A percentile compares a stretch with the other conserved stretches of the same genome.
Conservation (phyloP, 257 asterid species). For the Ophiorrhiza pumila region DNA sequence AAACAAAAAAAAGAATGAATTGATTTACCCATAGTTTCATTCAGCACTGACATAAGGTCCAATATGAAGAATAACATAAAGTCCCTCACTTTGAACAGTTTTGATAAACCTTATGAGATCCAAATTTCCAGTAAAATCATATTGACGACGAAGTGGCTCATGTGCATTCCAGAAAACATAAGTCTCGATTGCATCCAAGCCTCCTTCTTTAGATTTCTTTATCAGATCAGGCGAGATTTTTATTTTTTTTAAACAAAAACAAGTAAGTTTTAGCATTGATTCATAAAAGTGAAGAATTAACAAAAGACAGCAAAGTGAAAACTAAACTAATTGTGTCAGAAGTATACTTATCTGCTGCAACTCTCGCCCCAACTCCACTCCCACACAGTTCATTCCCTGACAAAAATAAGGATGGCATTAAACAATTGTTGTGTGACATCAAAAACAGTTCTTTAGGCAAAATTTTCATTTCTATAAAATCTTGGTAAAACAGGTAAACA, state of each 20-base stretch:
- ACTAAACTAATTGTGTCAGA: conserved; percentile 41
- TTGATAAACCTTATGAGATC: conserved; percentile 64
- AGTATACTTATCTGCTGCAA: conserved; percentile 47
- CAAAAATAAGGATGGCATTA: no score
- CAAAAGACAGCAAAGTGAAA: no score
- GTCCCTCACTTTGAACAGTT: conserved; percentile 53
- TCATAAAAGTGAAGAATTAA: no score
- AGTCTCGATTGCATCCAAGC: conserved; percentile 73
- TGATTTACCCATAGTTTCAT: conserved; percentile 90
- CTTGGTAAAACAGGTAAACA: no score
- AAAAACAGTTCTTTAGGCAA: no score
- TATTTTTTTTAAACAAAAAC: no score
- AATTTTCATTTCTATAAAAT: no score
- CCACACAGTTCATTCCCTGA: no score
- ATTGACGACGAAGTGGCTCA: conserved; percentile 58
- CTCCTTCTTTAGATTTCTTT: conserved; percentile 67
- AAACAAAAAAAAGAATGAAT: no score
- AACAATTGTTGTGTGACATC: no score
- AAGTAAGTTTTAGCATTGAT: no score
- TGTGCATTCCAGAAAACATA: conserved; percentile 84
- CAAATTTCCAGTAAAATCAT: conserved; percentile 59
- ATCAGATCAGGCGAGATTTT: conserved; percentile 83
- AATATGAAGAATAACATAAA: conserved; percentile 60
- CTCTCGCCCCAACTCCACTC: no score
- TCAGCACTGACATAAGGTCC: conserved; percentile 91